Conservation (phyloP, 202 grass and related monocot genomes). For the Schoenoplectus tabernaemontani region DNA sequence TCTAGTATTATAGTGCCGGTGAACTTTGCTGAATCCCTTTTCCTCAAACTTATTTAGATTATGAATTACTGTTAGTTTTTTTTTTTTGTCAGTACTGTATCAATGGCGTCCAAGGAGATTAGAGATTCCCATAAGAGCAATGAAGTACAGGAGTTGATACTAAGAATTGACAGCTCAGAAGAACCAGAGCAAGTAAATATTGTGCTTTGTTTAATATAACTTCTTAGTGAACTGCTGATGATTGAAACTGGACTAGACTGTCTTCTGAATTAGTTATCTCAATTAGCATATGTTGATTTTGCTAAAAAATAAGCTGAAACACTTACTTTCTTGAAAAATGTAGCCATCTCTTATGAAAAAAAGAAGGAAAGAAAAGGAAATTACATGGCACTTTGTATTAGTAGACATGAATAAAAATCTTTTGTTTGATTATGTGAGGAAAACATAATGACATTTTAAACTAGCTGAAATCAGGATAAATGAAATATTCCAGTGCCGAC, state of each 20-base stretch:
- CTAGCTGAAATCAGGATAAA: not conserved
- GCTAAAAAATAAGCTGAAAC: not conserved
- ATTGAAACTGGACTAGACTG: not conserved
- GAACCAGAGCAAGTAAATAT: conserved; percentile 53
- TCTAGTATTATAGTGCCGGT: no score
- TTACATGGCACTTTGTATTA: not conserved
- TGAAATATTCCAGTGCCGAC: not conserved
- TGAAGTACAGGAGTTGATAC: conserved; percentile 51
- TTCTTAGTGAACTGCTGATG: not conserved
- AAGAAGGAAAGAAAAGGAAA: not conserved
- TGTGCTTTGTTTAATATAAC: not conserved
- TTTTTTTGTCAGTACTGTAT: no score
- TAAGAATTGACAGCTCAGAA: conserved; percentile 45
- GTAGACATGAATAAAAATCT: no score
- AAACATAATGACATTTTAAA: not conserved
- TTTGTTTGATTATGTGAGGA: not conserved
- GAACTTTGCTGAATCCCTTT: no score
- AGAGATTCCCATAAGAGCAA: conserved; percentile 45
- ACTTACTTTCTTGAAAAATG: not conserved
- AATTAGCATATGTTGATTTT: not conserved
- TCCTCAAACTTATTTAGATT: no score
- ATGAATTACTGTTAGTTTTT: no score
- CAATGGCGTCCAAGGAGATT: conserved; percentile 52
- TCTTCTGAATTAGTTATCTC: not conserved
- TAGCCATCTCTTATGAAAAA: not conserved